phyloP scores from a whole-genome alignment of 495 filamentous ascomycete species.

The Geoglossum glabrum region DNA sequence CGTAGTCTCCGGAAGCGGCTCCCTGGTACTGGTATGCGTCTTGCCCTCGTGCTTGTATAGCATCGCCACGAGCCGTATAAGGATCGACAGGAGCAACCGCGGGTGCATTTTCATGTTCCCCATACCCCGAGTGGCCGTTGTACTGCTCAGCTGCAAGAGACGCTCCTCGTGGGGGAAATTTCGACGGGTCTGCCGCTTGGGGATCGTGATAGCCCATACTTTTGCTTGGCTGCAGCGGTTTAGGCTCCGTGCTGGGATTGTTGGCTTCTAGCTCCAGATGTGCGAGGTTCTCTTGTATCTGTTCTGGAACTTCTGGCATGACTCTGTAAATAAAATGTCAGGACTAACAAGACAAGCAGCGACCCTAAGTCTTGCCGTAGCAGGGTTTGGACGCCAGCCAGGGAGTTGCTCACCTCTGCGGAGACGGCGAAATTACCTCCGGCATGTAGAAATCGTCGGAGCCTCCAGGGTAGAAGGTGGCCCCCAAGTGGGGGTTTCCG shows the following conservation, averaged over 20 bases:
- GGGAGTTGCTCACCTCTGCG: conserved; percentile 52
- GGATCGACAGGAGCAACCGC: not conserved
- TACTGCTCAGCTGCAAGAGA: not conserved
- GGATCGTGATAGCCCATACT: conserved; percentile 13
- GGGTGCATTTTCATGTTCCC: not conserved
- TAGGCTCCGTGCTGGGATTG: conserved; percentile 3
- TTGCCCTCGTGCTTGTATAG: not conserved
- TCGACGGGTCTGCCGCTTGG: conserved; percentile 15
- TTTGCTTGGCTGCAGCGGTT: conserved; percentile 2
- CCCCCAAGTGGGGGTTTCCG: conserved; percentile 30
- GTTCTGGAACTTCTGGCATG: conserved; percentile 58
- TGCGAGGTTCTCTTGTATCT: conserved; percentile 82
- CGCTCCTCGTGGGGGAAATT: conserved; percentile 9
- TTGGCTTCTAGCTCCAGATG: conserved; percentile 55
- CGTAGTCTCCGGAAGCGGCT: conserved; percentile 12
- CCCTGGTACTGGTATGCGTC: not conserved
- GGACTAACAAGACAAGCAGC: conserved; percentile 7
- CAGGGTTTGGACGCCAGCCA: not conserved
- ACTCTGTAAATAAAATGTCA: conserved; percentile 24
- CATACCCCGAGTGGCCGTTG: not conserved
- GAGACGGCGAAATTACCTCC: conserved; percentile 52
- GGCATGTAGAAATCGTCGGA: conserved; percentile 75
- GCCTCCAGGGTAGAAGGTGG: conserved; percentile 80
- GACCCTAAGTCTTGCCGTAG: not conserved
- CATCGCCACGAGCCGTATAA: not conserved